Evolutionary conservation across 768 basidiomycete genomes (phyloP), one percentile per base, ranked within the genome.

Genomic region (Pulveroboletus frians): DNA sequence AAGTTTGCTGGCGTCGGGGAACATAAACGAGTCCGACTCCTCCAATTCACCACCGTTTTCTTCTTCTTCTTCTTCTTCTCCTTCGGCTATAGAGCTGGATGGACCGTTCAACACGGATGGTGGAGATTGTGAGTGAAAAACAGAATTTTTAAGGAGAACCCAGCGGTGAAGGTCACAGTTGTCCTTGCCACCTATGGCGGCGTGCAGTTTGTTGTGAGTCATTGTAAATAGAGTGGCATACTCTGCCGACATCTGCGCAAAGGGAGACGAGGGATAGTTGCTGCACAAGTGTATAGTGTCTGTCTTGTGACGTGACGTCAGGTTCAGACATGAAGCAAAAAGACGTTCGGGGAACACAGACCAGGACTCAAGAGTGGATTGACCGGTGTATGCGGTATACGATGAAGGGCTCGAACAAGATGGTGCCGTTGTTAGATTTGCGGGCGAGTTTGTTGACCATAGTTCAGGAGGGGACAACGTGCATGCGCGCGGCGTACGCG

Each of bases 361-460:
- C 64, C 58, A 54, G 40, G 32, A 14, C 21, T 29, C 23, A 27
- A 17, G 52, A 37, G 43, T 40, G 46, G 39, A 41, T 63, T 78
- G 65, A 77, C 66, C 71, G 71, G 73, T 83, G 80, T 90, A 90
- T 90, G 69, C 88, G 88, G 71, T 88, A 81, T 69, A 88, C 87
- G 70, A 88, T 84, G 75, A 85, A 82, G 53, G 88, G 88, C 75
- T 88, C 87, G 69, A 90, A 90, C 65, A 88, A 80, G 52, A 88
- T 79, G 71, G 85, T 84, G 76, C 88, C 86, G 85, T 88, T 84
- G 77, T 83, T 85, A 66, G 84, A 83, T 70, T 76, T 83, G 59
- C 84, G 85, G 65, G 81, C 74, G 67, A 83, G 81, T 81, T 82
- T 87, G 75, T 88, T 83, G 77, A 88, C 84, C 88, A 90, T 91